phyloP scores from a whole-genome alignment of 164 flowering plant species.

The Magnolia sinica region DNA sequence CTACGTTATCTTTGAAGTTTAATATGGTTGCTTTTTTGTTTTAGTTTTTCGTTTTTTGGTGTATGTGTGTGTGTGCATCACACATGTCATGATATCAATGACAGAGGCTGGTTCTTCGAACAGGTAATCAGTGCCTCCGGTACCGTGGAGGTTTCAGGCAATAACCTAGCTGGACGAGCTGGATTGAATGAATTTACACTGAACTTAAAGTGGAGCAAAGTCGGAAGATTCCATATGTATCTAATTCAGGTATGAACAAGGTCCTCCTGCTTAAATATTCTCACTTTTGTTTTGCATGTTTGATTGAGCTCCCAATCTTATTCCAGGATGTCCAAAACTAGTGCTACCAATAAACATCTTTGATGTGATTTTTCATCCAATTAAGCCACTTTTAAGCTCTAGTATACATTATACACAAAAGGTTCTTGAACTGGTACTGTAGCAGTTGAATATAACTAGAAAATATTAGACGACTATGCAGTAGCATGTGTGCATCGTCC shows the following conservation, averaged over 20 bases:
- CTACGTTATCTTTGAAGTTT: no score
- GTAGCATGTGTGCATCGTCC: no score
- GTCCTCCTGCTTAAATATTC: neutral
- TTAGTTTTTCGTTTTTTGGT: no score
- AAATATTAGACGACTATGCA: no score
- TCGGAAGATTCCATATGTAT: constrained; percentile 68
- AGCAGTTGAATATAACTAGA: no score
- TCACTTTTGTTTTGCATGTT: neutral
- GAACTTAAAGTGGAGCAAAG: constrained; percentile 74
- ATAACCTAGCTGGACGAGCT: constrained; percentile 60
- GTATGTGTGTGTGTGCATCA: neutral
- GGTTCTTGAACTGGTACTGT: no score
- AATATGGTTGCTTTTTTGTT: no score
- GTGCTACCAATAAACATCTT: neutral
- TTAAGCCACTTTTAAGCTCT: no score
- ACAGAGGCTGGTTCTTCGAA: constrained; percentile 3
- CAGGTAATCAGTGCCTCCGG: constrained; percentile 66
- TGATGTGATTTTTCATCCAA: no score
- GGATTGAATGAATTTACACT: constrained; percentile 60
- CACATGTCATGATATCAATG: neutral
- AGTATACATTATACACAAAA: no score
- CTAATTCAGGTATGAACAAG: constrained; percentile 60
- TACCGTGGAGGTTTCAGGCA: constrained; percentile 44
- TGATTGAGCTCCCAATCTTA: neutral
- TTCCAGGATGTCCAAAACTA: neutral